Base-by-base conservation (phyloP, 2,329 filamentous ascomycete species). In the Exophiala phaeomuriformis region DNA sequence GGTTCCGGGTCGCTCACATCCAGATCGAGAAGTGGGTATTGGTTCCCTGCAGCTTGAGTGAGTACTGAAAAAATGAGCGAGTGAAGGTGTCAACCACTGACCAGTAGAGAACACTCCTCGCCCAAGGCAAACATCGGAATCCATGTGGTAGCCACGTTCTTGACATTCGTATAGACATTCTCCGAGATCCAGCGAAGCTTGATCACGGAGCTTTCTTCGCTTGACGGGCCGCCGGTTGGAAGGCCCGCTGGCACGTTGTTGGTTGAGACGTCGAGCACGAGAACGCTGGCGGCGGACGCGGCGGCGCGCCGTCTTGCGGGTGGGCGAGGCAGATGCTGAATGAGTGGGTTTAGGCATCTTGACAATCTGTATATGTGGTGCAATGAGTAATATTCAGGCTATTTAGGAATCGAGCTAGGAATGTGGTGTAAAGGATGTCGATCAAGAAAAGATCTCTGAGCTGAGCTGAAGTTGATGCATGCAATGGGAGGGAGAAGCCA, bases 91-190 rank as follows among this genome's bases (percentile, higher is more conserved):
- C 29, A 27, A 52, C 37, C 50, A 39, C 49, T 47, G 10, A n/a
- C 27, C 46, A 19, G 19, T 19, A 19, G 19, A 19, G 19, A 32
- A 7, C 19, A 35, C 42, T 9, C 28, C 44, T 30, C 31, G 33
- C 7, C 51, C 50, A 29, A 56, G 43, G 27, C 40, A 40, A 28
- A 60, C 40, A 35, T 60, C 56, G 30, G 56, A 46, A 46, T 61
- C 56, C n/a, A 40, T 10, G 28, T 59, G 56, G 33, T 47, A 57
- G 19, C 53, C 56, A 19, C 41, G 49, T 8, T 56, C 51, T 29
- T 52, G 47, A 51, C 53, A 59, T 5, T 30, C 12, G 36, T 52
- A 45, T 40, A 52, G 52, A 37, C 56, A 59, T 5, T 46, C 42
- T 27, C 57, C 50, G 4, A 57, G 44, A 39, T 53, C 33, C 12